Evolutionary conservation across 202 grass and related monocot species (phyloP).

Genomic region (Hordeum pubiflorum): DNA sequence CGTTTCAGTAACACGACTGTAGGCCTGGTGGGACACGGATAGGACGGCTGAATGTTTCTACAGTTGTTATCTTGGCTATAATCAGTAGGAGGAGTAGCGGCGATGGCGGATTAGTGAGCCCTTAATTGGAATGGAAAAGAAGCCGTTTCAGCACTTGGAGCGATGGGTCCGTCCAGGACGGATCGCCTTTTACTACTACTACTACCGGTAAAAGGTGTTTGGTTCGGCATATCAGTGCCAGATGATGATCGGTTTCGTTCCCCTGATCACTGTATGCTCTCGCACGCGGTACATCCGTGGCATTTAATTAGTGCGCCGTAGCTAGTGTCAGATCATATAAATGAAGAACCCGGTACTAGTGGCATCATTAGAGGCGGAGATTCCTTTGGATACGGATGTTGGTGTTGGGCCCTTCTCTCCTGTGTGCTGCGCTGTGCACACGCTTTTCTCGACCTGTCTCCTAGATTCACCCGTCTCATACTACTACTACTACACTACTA

Average conservation of each 20-base stretch:
- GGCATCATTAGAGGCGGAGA: not conserved
- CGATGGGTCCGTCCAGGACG: no score
- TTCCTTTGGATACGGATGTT: constrained; percentile 13
- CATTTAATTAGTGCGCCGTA: not conserved
- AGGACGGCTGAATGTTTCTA: not conserved
- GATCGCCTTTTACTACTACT: no score
- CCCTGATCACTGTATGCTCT: no score
- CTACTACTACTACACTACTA: no score
- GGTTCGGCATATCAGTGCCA: no score
- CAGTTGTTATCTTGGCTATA: not conserved
- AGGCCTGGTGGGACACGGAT: not conserved
- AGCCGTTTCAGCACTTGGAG: not conserved
- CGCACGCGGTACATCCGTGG: not conserved
- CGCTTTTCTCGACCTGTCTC: not conserved
- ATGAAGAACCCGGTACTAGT: not conserved
- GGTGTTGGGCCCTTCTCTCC: not conserved
- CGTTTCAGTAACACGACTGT: not conserved
- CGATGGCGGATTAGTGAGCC: not conserved
- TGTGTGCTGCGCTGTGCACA: not conserved
- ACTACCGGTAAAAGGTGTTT: no score
- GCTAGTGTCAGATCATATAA: not conserved
- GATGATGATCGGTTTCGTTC: no score
- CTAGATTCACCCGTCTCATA: not conserved
- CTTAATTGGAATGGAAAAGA: not conserved
- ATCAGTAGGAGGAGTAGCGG: not conserved